Percentiles rank a stretch among this genome's conserved stretches.
Conservation (phyloP, 306 rosid genomes). For the Lathyrus sativus region DNA sequence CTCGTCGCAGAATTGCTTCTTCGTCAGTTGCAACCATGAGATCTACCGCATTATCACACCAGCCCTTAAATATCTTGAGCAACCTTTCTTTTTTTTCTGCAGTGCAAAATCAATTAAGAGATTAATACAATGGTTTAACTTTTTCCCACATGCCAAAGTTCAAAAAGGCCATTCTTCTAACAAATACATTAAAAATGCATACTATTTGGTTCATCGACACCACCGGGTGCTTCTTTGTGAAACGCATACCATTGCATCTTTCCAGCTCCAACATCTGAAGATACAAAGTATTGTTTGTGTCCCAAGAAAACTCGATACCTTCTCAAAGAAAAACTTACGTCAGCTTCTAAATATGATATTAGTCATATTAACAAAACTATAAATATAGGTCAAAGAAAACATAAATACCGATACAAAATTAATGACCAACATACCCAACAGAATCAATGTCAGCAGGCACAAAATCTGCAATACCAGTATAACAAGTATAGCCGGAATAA, state of each 20-base stretch:
- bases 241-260: slow-evolving; percentile 99
- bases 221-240: slow-evolving; percentile 81
- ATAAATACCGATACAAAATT: slow-evolving; percentile 15
- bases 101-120: slow-evolving; percentile 13
- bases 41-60: slow-evolving; percentile 94
- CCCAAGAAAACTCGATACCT: slow-evolving; percentile 99
- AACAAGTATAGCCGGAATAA: slow-evolving; percentile 93
- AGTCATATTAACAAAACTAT: neutral
- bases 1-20: slow-evolving; percentile 91
- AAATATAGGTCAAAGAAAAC: slow-evolving; percentile 12
- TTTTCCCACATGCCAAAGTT: neutral
- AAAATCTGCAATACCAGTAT: slow-evolving; percentile 94
- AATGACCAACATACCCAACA: slow-evolving; percentile 69
- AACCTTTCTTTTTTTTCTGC: slow-evolving; percentile 84
- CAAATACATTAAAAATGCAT: slow-evolving; percentile 37
- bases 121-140: neutral
- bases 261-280: slow-evolving; percentile 96
- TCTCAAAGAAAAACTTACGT: slow-evolving; percentile 42
- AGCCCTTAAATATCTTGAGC: slow-evolving; percentile 72
- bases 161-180: neutral
- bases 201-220: slow-evolving; percentile 69
- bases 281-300: slow-evolving; percentile 97
- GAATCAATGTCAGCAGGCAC: slow-evolving; percentile 92
- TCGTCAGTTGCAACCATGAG: slow-evolving; percentile 79
- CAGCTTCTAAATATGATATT: slow-evolving; percentile 39